Percentiles rank a stretch among this genome's conserved stretches.
phyloP scores from a whole-genome alignment of 73 alveolate species.

The Breviolum minutum region DNA sequence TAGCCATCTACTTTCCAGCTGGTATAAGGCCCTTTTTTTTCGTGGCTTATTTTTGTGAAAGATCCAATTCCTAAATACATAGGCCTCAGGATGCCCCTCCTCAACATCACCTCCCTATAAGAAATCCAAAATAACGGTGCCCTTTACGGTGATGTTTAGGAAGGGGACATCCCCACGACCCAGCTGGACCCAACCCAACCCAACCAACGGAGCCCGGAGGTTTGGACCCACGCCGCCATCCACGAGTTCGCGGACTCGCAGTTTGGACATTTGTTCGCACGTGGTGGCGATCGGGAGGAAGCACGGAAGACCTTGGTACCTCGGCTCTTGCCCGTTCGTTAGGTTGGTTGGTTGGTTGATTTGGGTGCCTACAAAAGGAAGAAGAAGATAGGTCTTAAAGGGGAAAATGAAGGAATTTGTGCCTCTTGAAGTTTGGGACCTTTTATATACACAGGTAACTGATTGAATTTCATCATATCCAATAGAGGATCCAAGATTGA shows the following conservation, averaged over 20 bases:
- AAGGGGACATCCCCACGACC: too few species aligned
- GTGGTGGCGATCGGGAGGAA: conserved; percentile 41
- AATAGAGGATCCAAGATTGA: too few species aligned
- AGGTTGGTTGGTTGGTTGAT: too few species aligned
- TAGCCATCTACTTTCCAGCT: too few species aligned
- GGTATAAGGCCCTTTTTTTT: background rate
- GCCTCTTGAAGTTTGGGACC: background rate
- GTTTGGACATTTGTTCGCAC: conserved; percentile 74
- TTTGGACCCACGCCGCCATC: conserved; percentile 43
- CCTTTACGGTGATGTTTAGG: too few species aligned
- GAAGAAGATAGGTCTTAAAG: background rate
- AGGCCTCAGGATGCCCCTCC: background rate
- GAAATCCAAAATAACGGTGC: too few species aligned
- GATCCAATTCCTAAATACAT: too few species aligned
- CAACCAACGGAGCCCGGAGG: too few species aligned
- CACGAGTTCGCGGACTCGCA: conserved; percentile 86
- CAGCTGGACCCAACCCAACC: too few species aligned
- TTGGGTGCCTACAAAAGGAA: too few species aligned
- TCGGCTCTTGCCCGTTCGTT: background rate
- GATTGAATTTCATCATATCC: background rate
- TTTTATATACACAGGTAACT: background rate
- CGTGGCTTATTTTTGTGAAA: background rate
- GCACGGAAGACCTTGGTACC: conserved; percentile 47
- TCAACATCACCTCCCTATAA: background rate
- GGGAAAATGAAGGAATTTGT: background rate